phyloP scores from a whole-genome alignment of 208 protist genomes.

The Crithidia expoeki region DNA sequence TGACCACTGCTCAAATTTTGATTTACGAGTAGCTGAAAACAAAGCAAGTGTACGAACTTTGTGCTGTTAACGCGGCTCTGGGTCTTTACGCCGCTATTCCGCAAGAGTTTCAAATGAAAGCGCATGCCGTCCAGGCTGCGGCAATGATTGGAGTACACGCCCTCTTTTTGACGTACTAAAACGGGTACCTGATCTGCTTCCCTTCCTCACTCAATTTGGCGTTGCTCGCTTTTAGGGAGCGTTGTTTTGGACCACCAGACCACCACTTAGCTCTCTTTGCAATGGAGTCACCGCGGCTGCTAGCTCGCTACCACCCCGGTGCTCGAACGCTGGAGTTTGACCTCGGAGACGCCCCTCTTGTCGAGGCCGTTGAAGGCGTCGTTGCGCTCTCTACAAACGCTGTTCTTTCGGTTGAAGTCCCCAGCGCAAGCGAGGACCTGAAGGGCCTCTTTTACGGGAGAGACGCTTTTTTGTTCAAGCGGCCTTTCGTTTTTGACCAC shows the following conservation, averaged over 20 bases:
- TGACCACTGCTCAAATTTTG: too few species aligned
- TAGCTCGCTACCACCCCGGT: conserved; percentile 21
- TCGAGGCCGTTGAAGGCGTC: conserved; percentile 21
- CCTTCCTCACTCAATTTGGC: too few species aligned
- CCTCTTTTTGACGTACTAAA: too few species aligned
- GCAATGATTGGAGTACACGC: too few species aligned
- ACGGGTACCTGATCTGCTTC: too few species aligned
- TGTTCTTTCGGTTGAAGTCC: not conserved
- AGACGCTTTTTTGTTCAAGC: conserved; percentile 31
- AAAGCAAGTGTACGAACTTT: too few species aligned
- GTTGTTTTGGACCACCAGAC: not conserved
- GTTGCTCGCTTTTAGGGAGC: too few species aligned
- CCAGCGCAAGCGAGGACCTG: not conserved
- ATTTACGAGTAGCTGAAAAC: too few species aligned
- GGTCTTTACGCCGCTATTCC: too few species aligned
- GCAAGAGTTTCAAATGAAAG: too few species aligned
- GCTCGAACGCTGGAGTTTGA: conserved; percentile 26
- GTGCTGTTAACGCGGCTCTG: too few species aligned
- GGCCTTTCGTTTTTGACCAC: conserved; percentile 10
- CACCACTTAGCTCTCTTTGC: not conserved
- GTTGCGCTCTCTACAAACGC: not conserved
- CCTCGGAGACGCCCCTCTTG: conserved; percentile 21
- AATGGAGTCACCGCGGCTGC: conserved; percentile 1
- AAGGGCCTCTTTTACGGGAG: conserved; percentile 34
- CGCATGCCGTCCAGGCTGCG: too few species aligned